Base-by-base conservation (phyloP, 495 filamentous ascomycete species). In the Aspergillus olivimuriae region DNA sequence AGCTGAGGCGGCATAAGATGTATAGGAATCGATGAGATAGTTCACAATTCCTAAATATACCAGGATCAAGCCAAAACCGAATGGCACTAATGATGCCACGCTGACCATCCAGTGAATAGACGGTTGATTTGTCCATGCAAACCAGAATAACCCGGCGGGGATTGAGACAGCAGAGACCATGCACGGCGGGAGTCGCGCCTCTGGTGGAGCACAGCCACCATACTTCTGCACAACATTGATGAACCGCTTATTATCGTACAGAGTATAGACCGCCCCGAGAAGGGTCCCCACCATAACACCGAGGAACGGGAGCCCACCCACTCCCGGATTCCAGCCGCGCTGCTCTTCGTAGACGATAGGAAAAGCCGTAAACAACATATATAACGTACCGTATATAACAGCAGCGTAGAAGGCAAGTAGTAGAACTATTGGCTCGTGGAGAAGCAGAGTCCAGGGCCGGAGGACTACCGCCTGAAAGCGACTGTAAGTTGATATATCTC, bases 261-360 rank as follows among this genome's bases (percentile, higher is more conserved):
- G 5, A 5, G 24, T 28, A 19, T 19, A 36, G 10, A 18, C 34
- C 14, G 19, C 34, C 18, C 34, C 34, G n/a, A 36, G 18, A 5
- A 18, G 10, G 19, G 45, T 44, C 9, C 86, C 86, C 41, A 80
- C 56, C 19, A 81, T 79, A 31, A 90, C 83, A 9, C 84, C 83
- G 2, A 76, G 50, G 53, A 86, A 89, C n/a, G 83, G 62, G 1
- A 89, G 75, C 4, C 83, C 83, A 0, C 75, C 71, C 16, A 80
- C 55, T 18, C 80, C 76, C 7, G 74, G 60, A 3, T 62, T 66
- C 85, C 84, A 89, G 39, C 76, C 76, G 8, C 84, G 81, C 34
- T 81, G 56, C 21, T 81, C 60, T 4, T 70, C 64, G 59, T 86
- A 89, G 38, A 89, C 77, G 34, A 88, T 77, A 4, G 86, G 86